Conservation (phyloP, 257 asterid species). For the Nicotiana attenuata region DNA sequence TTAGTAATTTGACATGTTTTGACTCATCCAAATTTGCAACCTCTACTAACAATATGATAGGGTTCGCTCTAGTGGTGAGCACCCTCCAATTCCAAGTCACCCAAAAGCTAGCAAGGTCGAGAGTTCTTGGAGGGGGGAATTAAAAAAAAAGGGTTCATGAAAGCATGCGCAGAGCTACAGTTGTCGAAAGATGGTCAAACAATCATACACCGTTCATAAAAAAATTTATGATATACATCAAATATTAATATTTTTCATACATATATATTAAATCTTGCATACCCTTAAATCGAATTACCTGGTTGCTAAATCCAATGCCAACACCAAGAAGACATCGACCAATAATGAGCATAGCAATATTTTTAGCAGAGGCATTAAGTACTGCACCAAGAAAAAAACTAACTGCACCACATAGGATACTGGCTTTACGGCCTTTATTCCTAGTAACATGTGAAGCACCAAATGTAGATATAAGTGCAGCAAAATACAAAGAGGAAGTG, state of each 20-base stretch:
- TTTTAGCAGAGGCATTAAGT: constrained; percentile 48
- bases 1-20: background rate
- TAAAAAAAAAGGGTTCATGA: no score
- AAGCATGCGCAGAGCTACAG: no score
- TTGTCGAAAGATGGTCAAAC: no score
- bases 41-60: background rate
- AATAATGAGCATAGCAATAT: constrained; percentile 52
- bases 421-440: constrained; percentile 45
- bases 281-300: constrained; percentile 27
- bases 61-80: no score
- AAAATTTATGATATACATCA: background rate
- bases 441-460: constrained; percentile 61
- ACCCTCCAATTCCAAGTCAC: no score
- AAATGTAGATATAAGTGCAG: constrained; percentile 59
- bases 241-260: background rate
- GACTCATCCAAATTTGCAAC: background rate
- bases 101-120: no score
- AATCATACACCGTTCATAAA: no score
- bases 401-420: constrained; percentile 58
- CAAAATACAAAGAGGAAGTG: constrained; percentile 69
- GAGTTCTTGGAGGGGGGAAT: no score
- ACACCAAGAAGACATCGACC: constrained; percentile 70
- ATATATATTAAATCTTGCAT: background rate
- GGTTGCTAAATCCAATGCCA: constrained; percentile 83
- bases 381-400: constrained; percentile 58